A percentile compares a stretch with the other conserved stretches of the same genome.
These are phyloP conservation scores for Coffea eugenioides DNA, from an alignment of 257 asterid genomes.

Conservation along the genomic window DNA sequence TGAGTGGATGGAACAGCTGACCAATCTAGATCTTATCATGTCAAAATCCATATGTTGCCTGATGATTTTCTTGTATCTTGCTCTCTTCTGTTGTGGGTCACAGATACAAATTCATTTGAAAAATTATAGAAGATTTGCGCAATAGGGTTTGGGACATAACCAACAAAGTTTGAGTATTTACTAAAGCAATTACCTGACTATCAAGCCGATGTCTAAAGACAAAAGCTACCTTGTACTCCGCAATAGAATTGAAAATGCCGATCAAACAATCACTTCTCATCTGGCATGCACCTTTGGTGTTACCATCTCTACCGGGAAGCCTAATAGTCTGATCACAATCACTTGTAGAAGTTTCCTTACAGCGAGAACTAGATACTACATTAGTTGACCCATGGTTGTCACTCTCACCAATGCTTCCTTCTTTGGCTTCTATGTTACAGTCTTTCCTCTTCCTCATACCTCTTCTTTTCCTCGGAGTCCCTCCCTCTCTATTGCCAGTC, in stretches of 20 bases:
- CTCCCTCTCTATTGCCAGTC: slow-evolving; percentile 30
- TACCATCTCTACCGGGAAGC: slow-evolving; percentile 27
- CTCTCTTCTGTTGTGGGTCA: slow-evolving; percentile 60
- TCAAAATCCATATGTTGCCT: slow-evolving; percentile 72
- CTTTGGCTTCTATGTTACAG: slow-evolving; percentile 44
- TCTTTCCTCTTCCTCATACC: slow-evolving; percentile 75
- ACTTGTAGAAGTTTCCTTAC: slow-evolving; percentile 45
- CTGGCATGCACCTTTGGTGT: slow-evolving; percentile 23
- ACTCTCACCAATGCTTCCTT: slow-evolving; percentile 57
- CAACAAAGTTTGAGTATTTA: not conserved
- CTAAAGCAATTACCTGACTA: slow-evolving; percentile 57
- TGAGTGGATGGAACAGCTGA: slow-evolving; percentile 41
- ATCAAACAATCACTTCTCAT: slow-evolving; percentile 38
- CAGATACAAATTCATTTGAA: not conserved
- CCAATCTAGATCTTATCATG: slow-evolving; percentile 61
- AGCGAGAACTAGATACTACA: slow-evolving; percentile 36
- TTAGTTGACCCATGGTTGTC: slow-evolving; percentile 55
- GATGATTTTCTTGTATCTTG: slow-evolving; percentile 74
- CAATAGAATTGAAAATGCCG: slow-evolving; percentile 52
- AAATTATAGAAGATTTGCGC: not conserved
- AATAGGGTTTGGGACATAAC: not conserved
- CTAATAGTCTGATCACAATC: slow-evolving; percentile 26
- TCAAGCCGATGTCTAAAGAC: slow-evolving; percentile 91
- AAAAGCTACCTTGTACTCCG: slow-evolving; percentile 55
- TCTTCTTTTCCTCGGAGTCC: slow-evolving; percentile 63